phyloP scores from a whole-genome alignment of 2,329 filamentous ascomycete species.

The Incumbomyces delicatus region DNA sequence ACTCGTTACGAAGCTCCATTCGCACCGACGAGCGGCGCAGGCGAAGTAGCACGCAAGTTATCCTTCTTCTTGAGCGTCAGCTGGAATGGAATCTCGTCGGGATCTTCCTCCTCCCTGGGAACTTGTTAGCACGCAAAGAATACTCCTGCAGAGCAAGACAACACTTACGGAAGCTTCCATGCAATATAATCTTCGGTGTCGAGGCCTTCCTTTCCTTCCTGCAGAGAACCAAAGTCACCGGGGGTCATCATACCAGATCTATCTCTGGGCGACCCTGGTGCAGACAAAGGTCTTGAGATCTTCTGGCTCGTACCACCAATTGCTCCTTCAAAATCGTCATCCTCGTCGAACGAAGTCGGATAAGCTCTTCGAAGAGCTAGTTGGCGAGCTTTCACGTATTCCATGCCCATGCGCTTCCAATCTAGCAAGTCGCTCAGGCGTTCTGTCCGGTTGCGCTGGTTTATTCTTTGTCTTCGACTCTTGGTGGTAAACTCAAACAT shows the following conservation, averaged over 20 bases:
- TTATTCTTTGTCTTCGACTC: slow-evolving; percentile 92
- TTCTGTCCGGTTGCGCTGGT: slow-evolving; percentile 95
- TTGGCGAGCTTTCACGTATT: slow-evolving; percentile 96
- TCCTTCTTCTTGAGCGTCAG: slow-evolving; percentile 51
- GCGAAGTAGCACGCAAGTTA: slow-evolving; percentile 22
- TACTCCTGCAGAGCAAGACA: not conserved
- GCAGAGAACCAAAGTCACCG: slow-evolving; percentile 90
- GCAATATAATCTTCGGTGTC: slow-evolving; percentile 96
- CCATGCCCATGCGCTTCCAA: slow-evolving; percentile 99
- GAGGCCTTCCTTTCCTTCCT: slow-evolving; percentile 85
- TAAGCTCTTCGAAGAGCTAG: slow-evolving; percentile 86
- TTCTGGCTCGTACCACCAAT: slow-evolving; percentile 90
- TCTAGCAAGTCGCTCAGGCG: slow-evolving; percentile 87
- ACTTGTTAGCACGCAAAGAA: slow-evolving; percentile 3
- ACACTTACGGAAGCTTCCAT: slow-evolving; percentile 92
- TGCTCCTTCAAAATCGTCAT: slow-evolving; percentile 75
- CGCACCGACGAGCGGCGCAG: slow-evolving; percentile 14
- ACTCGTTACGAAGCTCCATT: slow-evolving; percentile 2
- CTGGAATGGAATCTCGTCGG: slow-evolving; percentile 65
- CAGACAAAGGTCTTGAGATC: slow-evolving; percentile 87
- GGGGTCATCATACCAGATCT: slow-evolving; percentile 97
- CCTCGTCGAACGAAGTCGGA: slow-evolving; percentile 67
- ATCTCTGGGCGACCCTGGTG: slow-evolving; percentile 85
- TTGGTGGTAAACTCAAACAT: slow-evolving; percentile 95
- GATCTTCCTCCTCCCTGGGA: slow-evolving; percentile 79